Evolutionary conservation across 352 stramenopile species (phyloP).

Genomic region (Phytophthora capsici): DNA sequence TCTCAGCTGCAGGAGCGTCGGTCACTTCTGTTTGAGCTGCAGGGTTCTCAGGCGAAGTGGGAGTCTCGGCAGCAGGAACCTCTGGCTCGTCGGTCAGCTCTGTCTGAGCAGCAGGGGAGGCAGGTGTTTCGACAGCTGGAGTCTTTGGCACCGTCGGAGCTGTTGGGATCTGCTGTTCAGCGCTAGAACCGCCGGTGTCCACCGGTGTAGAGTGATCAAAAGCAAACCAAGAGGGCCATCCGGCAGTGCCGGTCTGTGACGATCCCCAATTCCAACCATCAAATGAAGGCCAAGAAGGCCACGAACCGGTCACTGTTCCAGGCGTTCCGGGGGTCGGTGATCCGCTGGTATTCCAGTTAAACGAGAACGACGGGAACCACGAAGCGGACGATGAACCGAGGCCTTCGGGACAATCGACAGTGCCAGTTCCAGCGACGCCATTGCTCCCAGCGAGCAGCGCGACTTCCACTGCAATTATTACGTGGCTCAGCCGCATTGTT

Average conservation of each 20-base stretch:
- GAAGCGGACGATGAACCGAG: not conserved
- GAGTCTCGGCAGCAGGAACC: too few species aligned
- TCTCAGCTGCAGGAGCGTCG: not conserved
- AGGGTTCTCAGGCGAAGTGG: too few species aligned
- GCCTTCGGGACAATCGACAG: not conserved
- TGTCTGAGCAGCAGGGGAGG: too few species aligned
- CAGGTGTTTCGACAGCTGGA: too few species aligned
- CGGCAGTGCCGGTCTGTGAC: not conserved
- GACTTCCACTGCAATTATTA: not conserved
- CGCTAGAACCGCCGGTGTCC: not conserved
- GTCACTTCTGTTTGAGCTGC: not conserved
- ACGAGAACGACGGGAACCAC: not conserved
- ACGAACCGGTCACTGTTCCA: not conserved
- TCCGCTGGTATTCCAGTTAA: not conserved
- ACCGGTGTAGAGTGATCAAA: not conserved
- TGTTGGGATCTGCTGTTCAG: not conserved
- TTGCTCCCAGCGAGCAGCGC: not conserved
- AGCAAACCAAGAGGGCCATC: not conserved
- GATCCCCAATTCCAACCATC: not conserved
- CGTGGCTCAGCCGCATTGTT: not conserved
- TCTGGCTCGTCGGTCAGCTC: too few species aligned
- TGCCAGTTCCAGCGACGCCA: not conserved
- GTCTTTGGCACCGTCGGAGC: not conserved
- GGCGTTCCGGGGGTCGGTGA: not conserved
- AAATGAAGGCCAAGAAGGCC: not conserved